phyloP scores from a whole-genome alignment of 768 basidiomycete species.

The Mycena vulgaris region DNA sequence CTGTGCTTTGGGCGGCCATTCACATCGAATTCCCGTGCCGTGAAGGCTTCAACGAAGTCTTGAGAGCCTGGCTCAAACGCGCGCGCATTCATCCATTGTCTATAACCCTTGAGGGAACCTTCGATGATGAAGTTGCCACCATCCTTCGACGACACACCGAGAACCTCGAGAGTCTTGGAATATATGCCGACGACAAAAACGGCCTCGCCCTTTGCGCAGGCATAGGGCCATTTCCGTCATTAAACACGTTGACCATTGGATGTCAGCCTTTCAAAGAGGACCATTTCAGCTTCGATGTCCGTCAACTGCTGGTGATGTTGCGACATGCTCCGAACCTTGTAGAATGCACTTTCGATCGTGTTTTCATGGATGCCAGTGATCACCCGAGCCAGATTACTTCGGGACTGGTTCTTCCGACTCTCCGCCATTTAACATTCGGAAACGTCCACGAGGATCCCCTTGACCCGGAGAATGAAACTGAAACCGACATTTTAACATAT shows the following conservation, averaged over 20 bases:
- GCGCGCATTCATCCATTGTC: neutral
- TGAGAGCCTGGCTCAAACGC: neutral
- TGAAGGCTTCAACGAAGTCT: neutral
- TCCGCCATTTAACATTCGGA: neutral
- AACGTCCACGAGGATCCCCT: neutral
- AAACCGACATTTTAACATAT: neutral
- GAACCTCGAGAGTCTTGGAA: neutral
- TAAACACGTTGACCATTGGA: neutral
- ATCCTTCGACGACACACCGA: neutral
- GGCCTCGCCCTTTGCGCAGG: neutral
- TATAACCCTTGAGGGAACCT: neutral
- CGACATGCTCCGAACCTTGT: slow-evolving; percentile 7
- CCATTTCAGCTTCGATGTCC: neutral
- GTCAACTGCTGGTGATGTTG: neutral
- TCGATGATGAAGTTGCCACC: neutral
- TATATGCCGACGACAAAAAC: neutral
- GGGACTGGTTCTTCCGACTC: neutral
- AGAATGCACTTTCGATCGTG: neutral
- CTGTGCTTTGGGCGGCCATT: neutral
- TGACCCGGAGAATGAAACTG: neutral
- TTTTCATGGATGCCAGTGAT: neutral
- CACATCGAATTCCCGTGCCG: neutral
- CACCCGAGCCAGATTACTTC: too few relatives aligned
- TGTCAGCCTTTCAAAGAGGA: neutral
- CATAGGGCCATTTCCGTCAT: neutral